Evolutionary conservation across 1,139 yeast species (phyloP).

Genomic region (Taiozyma sp.): DNA sequence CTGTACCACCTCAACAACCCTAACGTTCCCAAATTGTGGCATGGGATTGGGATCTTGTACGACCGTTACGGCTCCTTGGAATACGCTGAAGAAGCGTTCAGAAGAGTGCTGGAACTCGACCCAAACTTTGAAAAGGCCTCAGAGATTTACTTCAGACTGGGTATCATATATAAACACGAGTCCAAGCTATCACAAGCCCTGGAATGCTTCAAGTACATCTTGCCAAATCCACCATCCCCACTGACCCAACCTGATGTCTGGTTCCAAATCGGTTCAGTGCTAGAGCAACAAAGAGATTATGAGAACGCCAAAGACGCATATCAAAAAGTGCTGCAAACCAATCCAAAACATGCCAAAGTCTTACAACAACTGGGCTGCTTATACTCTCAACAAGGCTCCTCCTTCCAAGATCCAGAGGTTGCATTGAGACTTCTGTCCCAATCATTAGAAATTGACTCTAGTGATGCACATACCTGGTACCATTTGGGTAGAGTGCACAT

Average conservation of each 20-base stretch:
- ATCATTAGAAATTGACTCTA: conserved; percentile 81
- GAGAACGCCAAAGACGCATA: conserved; percentile 92
- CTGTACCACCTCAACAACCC: conserved; percentile 87
- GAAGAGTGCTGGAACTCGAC: conserved; percentile 90
- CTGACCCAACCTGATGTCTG: conserved; percentile 95
- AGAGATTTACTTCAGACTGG: conserved; percentile 92
- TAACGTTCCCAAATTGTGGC: conserved; percentile 96
- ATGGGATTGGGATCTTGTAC: conserved; percentile 93
- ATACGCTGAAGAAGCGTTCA: conserved; percentile 97
- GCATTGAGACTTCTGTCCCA: conserved; percentile 82
- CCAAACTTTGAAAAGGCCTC: conserved; percentile 95
- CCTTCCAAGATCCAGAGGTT: conserved; percentile 73
- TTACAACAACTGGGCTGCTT: conserved; percentile 95
- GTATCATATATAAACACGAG: conserved; percentile 96
- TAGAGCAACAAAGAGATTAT: conserved; percentile 92
- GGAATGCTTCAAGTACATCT: conserved; percentile 90
- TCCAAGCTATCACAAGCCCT: conserved; percentile 81
- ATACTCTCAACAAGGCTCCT: conserved; percentile 76
- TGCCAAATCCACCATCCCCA: conserved; percentile 91
- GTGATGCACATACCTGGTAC: conserved; percentile 97
- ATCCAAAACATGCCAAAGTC: conserved; percentile 93
- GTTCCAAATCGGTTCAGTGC: conserved; percentile 96
- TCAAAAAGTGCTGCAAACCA: conserved; percentile 83
- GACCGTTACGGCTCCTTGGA: conserved; percentile 95
- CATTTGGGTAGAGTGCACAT: conserved; percentile 94